phyloP scores from a whole-genome alignment of 2,329 filamentous ascomycete genomes.

The Trichoderma aggressivum region DNA sequence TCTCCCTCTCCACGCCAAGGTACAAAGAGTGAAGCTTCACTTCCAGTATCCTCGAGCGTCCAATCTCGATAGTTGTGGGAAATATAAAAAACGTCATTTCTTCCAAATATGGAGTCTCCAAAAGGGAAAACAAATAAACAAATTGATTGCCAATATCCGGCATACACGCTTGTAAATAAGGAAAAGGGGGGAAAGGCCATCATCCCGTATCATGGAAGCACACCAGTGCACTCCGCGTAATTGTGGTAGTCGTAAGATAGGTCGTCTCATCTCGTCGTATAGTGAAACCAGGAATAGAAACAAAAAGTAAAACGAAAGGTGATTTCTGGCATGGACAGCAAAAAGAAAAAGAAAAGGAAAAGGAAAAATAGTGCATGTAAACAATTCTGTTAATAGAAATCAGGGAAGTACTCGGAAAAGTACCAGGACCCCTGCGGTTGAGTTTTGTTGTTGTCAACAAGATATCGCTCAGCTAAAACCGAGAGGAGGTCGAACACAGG shows the following conservation, averaged over 20 bases:
- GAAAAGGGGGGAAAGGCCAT: conserved; percentile 4
- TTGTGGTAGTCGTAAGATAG: conserved; percentile 35
- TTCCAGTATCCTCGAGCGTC: not conserved
- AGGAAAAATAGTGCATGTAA: conserved; percentile 21
- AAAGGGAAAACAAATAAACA: conserved; percentile 20
- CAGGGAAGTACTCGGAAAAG: not conserved
- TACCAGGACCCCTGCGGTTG: not conserved
- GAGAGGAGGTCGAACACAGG: not conserved
- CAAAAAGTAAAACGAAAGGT: conserved; percentile 20
- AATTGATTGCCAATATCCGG: conserved; percentile 23
- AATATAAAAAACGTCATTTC: not conserved
- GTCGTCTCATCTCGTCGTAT: conserved; percentile 31
- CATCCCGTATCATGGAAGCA: conserved; percentile 28
- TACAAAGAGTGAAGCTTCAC: conserved; percentile 2
- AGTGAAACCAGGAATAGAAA: conserved; percentile 26
- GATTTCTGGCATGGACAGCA: conserved; percentile 12
- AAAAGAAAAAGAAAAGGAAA: conserved; percentile 20
- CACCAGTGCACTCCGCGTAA: conserved; percentile 25
- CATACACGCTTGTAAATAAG: conserved; percentile 14
- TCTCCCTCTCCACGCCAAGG: conserved; percentile 5
- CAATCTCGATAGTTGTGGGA: not conserved
- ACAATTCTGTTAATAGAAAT: conserved; percentile 24
- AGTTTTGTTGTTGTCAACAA: conserved; percentile 8
- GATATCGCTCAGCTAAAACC: not conserved
- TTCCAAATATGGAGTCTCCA: conserved; percentile 4